Base-by-base conservation (phyloP, 352 stramenopile species). In the Globisporangium paddicum region DNA sequence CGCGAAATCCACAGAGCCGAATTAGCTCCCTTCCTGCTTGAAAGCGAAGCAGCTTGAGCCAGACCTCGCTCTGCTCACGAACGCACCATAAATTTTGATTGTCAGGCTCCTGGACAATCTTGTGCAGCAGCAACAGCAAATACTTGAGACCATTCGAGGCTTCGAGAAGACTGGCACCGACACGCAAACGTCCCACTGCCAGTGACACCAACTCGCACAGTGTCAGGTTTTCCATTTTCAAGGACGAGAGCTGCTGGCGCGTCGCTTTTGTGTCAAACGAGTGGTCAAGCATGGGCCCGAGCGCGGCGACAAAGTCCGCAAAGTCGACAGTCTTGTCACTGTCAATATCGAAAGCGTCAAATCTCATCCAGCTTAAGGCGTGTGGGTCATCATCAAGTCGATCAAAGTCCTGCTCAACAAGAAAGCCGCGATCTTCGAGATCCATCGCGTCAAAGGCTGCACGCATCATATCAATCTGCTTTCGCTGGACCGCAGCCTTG, bases 281-380 rank as follows among this genome's bases (percentile, higher is more conserved):
- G 52, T 88, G 75, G 28, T 90, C 79, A 10, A 90, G 23, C 0
- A 77, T 10, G 6, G 79, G 78, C 0, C 78, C 75, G 0, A 90
- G 35, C 2, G 81, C 67, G 13, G 75, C 72, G 2, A 88, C 74
- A 56, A 89, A 87, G 44, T 89, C 81, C 0, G 55, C 34, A 14
- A 87, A 64, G 32, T 89, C 79, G 1, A 88, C 44, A 23, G 69
- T 73, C 1, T 55, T 70, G 55, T 89, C 73, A 4, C 74, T 69
- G 2, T 73, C 63, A 19, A 86, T 69, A 45, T 89, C 79, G 25
- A 87, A 87, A 0, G 67, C 68, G 11, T 85, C 73, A 38, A 84
- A 85, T 1, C 38, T 51, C 35, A 63, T 48, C 75, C 79, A 87
- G 28, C 26, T 10, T 5, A 68, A 62, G 26, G 71, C 28, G 1